Base-by-base conservation (phyloP, 495 filamentous ascomycete genomes). In the Chaetomidium leptoderma region DNA sequence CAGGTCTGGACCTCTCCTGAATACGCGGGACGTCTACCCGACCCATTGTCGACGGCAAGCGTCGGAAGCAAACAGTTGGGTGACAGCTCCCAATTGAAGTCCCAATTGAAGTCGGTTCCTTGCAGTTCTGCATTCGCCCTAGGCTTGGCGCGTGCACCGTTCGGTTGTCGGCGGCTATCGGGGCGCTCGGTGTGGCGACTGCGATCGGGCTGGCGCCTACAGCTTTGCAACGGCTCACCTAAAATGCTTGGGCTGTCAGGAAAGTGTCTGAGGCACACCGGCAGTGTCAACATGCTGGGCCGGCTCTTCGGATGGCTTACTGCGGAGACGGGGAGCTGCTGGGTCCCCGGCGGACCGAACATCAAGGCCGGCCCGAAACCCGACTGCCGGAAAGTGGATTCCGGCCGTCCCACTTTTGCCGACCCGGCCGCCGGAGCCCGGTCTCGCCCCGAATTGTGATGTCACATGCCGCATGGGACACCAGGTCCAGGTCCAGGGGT, bases 151-250 rank as follows among this genome's bases (percentile, higher is more conserved):
- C 39, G 49, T 26, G 24, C 21, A 14, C 14, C n/a, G n/a, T n/a
- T n/a, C 62, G 62, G 62, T 44, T 46, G 35, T 64, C 62, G 62
- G 62, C 62, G 62, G 62, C 58, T 55, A 23, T 64, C 62, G 62
- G 63, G 14, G 14, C 21, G 24, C 40, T 17, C 49, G 8, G 29
- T n/a, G 6, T 6, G 17, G 11, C 24, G 7, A 51, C 2, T 16
- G 4, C 9, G 33, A 11, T 17, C 19, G 17, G 30, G 32, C 16
- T 14, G 10, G 21, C 10, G 13, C 26, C 19, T 13, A 46, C 29
- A 19, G 9, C n/a, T n/a, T n/a, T 23, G 29, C 29, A 24, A 51
- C 27, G 30, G 21, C 48, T 51, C 8, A 24, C 32, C 21, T 37
- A 29, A 37, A 3, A 10, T 11, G 17, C 30, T 29, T 3, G 4